Evolutionary conservation across 768 basidiomycete species (phyloP), one percentile per base, ranked within the genome.

Genomic region (Pisolithus microcarpus): DNA sequence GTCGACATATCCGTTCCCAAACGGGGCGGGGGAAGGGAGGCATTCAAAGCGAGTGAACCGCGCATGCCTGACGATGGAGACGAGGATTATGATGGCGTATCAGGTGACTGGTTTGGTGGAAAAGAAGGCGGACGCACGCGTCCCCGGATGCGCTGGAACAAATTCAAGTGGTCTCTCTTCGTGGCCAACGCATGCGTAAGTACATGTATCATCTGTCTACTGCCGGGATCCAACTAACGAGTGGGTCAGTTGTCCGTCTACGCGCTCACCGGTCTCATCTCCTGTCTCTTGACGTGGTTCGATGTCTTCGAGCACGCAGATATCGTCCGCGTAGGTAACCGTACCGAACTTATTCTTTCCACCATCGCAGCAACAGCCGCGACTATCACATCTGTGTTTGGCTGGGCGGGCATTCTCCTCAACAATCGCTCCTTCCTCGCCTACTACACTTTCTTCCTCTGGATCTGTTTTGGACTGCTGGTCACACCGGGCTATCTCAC

Each of bases 381-480:
- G 49, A 61, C 85, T 31, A 63, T 86, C 58, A 86, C 85, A 30
- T 78, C 85, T 18, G 58, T 87, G 48, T 68, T 90, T 60, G 88
- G 88, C 46, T 88, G 82, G 78, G 75, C 87, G 19, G 88, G 88
- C 30, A 80, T 90, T 62, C 70, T 91, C 23, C 80, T 90, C 61
- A 91, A 91, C 75, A 87, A 88, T 64, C 86, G 88, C 52, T 70
- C 79, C 38, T 90, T 91, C 76, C 78, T 90, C 55, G 86, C 87
- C 37, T 65, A 84, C 47, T 90, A 88, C 70, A 76, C 74, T 19
- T 66, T 88, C 66, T 65, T 85, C 38, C 77, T 85, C 43, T 91
- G 88, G 88, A 69, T 84, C 60, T 79, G 77, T 51, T 84, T 90
- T 64, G 80, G 72, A 13, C 70, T 88, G 49, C 75, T 91, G 63